Percentiles rank a stretch among this genome's conserved stretches.
phyloP scores from a whole-genome alignment of 495 filamentous ascomycete genomes.

The Hyaloscypha finlandica region DNA sequence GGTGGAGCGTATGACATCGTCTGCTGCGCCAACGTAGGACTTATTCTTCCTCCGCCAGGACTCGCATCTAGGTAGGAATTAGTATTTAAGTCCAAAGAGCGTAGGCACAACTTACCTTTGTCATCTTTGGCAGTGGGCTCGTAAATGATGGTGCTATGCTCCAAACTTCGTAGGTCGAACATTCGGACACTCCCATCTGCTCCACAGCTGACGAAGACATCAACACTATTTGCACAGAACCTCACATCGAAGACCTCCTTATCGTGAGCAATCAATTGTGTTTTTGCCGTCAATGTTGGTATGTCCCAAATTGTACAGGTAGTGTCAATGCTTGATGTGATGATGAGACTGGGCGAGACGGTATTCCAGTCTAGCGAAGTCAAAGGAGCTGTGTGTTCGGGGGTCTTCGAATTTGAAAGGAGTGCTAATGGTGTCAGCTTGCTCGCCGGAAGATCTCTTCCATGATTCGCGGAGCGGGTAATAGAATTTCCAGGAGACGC shows the following conservation, averaged over 20 bases:
- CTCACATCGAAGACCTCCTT: constrained; percentile 99
- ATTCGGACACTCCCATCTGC: constrained; percentile 98
- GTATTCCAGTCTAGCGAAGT: constrained; percentile 98
- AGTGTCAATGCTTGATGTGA: constrained; percentile 97
- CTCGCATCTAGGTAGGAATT: constrained; percentile 28
- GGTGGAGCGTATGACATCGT: constrained; percentile 81
- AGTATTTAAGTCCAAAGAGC: background rate
- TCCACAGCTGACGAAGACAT: constrained; percentile 97
- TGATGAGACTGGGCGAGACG: constrained; percentile 92
- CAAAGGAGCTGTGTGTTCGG: constrained; percentile 94
- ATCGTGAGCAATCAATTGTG: constrained; percentile 96
- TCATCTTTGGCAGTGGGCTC: constrained; percentile 91
- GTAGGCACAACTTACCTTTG: constrained; percentile 55
- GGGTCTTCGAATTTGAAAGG: constrained; percentile 96
- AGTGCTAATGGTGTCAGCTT: constrained; percentile 94
- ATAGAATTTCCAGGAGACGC: constrained; percentile 70
- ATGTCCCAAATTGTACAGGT: constrained; percentile 99
- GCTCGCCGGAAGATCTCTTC: constrained; percentile 64
- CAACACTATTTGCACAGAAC: constrained; percentile 93
- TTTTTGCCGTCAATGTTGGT: constrained; percentile 95
- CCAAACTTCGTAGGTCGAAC: constrained; percentile 96
- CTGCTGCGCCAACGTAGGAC: constrained; percentile 68
- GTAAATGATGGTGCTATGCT: constrained; percentile 99
- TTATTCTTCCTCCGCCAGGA: constrained; percentile 47
- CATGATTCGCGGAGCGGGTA: constrained; percentile 62